Evolutionary conservation across 2,329 filamentous ascomycete species (phyloP).

Genomic region (Fusarium hainanense): DNA sequence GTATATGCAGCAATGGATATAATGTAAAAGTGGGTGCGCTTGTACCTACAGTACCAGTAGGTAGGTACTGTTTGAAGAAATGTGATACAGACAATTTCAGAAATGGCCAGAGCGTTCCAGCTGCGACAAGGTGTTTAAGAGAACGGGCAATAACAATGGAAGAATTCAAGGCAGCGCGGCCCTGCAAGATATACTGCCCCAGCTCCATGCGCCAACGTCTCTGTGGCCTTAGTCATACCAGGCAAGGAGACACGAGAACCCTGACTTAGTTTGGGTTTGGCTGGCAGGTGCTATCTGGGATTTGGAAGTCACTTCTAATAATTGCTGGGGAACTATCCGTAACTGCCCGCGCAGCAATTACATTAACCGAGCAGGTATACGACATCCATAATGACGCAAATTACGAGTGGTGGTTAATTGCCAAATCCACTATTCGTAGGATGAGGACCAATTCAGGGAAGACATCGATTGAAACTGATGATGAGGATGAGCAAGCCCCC

Average conservation of each 20-base stretch:
- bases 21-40: conserved; percentile 28
- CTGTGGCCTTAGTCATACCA: conserved; percentile 37
- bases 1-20: not conserved
- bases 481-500: conserved; percentile 29
- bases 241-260: conserved; percentile 34
- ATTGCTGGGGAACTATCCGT: conserved; percentile 3
- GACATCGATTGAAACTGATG: conserved; percentile 2
- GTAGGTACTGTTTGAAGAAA: not conserved
- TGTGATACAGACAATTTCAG: conserved; percentile 35
- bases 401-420: conserved; percentile 5
- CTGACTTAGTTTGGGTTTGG: conserved; percentile 18
- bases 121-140: conserved; percentile 42
- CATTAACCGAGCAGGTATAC: conserved; percentile 17
- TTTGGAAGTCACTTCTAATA: conserved; percentile 5
- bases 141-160: conserved; percentile 21
- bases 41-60: not conserved
- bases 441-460: conserved; percentile 1
- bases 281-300: conserved; percentile 4
- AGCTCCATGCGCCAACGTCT: conserved; percentile 18
- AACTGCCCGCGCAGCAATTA: conserved; percentile 24
- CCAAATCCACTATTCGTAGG: not conserved
- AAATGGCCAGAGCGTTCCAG: conserved; percentile 41
- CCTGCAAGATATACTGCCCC: conserved; percentile 45
- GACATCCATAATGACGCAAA: conserved; percentile 8
- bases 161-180: conserved; percentile 41